Percentiles rank a stretch among this genome's conserved stretches.
phyloP scores from a whole-genome alignment of 768 basidiomycete genomes.

The Rhodotorula sphaerocarpa region DNA sequence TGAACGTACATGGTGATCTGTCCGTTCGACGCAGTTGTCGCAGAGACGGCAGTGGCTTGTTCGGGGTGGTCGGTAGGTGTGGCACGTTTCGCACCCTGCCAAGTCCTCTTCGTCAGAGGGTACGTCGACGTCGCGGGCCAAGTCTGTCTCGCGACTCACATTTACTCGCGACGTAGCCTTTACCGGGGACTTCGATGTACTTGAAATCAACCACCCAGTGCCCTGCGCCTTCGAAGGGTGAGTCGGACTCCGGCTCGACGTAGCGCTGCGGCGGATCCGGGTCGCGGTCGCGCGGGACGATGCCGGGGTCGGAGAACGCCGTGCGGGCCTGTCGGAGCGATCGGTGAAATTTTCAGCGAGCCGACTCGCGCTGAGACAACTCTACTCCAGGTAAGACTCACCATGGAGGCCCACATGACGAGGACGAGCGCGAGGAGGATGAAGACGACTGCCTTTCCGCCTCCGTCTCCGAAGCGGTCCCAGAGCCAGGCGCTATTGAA shows the following conservation, averaged over 20 bases:
- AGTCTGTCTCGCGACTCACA: conserved; percentile 17
- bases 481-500: conserved; percentile 87
- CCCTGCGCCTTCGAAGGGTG: conserved; percentile 13
- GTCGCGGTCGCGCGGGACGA: conserved; percentile 79
- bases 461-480: conserved; percentile 64
- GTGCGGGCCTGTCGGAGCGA: conserved; percentile 29
- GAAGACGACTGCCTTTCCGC: conserved; percentile 43
- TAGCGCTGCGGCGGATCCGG: conserved; percentile 50
- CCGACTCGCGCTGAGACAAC: conserved; percentile 35
- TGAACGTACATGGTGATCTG: conserved; percentile 70
- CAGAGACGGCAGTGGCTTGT: conserved; percentile 97
- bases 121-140: too few relatives aligned
- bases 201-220: conserved; percentile 24
- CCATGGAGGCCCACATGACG: conserved; percentile 68
- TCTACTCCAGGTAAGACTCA: conserved; percentile 45
- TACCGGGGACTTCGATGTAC: conserved; percentile 56
- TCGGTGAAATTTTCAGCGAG: not conserved
- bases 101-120: not conserved
- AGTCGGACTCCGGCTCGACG: conserved; percentile 47
- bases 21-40: conserved; percentile 93
- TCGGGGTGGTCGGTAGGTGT: conserved; percentile 82
- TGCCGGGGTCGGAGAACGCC: conserved; percentile 74
- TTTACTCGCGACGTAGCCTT: conserved; percentile 47
- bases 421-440: conserved; percentile 58
- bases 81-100: conserved; percentile 78